These are phyloP conservation scores for Earliella scabrosa DNA, from an alignment of 1,284 basidiomycete species.

Conservation along the genomic window DNA sequence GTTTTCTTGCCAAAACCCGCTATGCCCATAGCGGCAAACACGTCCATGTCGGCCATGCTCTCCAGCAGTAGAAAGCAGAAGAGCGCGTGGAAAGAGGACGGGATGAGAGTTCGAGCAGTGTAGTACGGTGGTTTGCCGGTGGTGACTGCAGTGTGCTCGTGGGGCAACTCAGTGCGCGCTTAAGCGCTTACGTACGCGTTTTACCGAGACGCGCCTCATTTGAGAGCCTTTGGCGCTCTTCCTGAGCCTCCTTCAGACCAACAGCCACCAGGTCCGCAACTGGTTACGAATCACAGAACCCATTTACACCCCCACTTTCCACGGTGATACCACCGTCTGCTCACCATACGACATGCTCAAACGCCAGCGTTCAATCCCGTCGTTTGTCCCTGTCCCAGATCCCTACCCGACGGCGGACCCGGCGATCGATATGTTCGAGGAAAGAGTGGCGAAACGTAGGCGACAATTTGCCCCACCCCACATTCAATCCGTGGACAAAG, in stretches of 20 bases:
- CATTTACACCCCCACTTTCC: neutral
- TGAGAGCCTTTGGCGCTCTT: constrained; percentile 3
- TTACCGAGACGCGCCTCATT: constrained; percentile 24
- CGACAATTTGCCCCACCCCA: constrained; percentile 33
- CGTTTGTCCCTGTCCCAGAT: constrained; percentile 51
- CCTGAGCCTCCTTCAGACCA: constrained; percentile 2
- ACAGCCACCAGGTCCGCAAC: constrained; percentile 12
- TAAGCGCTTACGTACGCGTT: constrained; percentile 21
- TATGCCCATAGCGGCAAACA: constrained; percentile 82
- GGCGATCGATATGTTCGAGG: constrained; percentile 29
- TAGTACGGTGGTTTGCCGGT: too few relatives aligned
- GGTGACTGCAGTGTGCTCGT: too few relatives aligned
- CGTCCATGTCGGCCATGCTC: constrained; percentile 62
- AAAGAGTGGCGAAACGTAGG: constrained; percentile 37
- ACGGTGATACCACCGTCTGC: too few relatives aligned
- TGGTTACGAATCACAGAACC: neutral
- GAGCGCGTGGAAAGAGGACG: too few relatives aligned
- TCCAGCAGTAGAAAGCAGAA: neutral
- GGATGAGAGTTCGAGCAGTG: too few relatives aligned
- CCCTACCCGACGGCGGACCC: constrained; percentile 31
- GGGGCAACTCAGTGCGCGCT: neutral
- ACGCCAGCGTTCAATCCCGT: constrained; percentile 58
- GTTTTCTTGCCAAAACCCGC: constrained; percentile 75
- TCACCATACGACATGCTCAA: constrained; percentile 67
- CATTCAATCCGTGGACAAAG: constrained; percentile 1